A percentile compares a stretch with the other conserved stretches of the same genome.
phyloP scores from a whole-genome alignment of 2,329 filamentous ascomycete genomes.

The Botrytis fabae region DNA sequence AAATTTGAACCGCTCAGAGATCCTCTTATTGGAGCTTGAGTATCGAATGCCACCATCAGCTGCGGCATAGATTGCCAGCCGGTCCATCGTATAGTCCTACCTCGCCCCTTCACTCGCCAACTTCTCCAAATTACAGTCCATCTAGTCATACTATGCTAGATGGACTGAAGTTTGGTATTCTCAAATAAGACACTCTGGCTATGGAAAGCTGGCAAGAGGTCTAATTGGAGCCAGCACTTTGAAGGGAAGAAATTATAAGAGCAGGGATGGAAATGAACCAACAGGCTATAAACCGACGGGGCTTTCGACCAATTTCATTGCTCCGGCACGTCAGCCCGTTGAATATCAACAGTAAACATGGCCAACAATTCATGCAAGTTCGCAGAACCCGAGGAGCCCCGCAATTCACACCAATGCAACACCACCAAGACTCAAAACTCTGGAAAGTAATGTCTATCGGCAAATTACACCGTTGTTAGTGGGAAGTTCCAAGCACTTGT shows the following conservation, averaged over 20 bases:
- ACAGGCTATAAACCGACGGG: not conserved
- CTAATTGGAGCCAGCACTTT: not conserved
- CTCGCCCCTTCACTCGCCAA: not conserved
- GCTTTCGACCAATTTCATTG: not conserved
- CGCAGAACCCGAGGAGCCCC: slow-evolving; percentile 30
- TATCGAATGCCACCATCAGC: not conserved
- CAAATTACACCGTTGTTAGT: too few species aligned
- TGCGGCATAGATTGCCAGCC: not conserved
- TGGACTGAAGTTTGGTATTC: not conserved
- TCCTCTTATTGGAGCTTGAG: not conserved
- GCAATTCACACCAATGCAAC: slow-evolving; percentile 76
- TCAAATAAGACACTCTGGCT: not conserved
- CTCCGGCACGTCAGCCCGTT: not conserved
- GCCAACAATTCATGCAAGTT: not conserved
- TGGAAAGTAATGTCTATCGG: not conserved
- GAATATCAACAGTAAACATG: not conserved
- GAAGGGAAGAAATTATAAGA: not conserved
- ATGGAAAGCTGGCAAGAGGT: not conserved
- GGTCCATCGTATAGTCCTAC: not conserved
- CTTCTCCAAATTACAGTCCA: not conserved
- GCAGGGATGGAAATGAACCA: not conserved
- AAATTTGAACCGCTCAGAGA: too few species aligned
- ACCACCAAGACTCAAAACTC: slow-evolving; percentile 63
- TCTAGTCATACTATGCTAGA: not conserved
- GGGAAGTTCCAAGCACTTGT: not conserved